Conservation (phyloP, 306 rosid genomes). For the Inga leiocalycina region DNA sequence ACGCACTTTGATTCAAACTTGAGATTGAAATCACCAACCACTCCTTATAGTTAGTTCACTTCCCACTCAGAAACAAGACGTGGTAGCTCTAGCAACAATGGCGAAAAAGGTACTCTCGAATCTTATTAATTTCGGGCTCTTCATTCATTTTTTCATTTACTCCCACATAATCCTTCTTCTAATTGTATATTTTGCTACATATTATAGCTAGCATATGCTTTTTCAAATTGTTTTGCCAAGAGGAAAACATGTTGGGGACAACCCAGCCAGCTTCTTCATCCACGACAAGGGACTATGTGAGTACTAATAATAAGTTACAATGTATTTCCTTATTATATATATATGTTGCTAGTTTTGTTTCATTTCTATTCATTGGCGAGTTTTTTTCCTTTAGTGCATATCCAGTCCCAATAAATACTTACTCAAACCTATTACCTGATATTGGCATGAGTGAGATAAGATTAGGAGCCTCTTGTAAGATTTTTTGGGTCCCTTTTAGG, state of each 20-base stretch:
- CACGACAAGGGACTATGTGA: background rate
- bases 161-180: background rate
- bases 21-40: background rate
- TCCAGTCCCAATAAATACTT: background rate
- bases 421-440: too few species aligned
- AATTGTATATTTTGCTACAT: background rate
- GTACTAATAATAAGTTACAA: background rate
- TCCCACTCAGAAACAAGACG: too few species aligned
- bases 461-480: background rate
- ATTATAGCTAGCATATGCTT: background rate
- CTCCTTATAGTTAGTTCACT: background rate
- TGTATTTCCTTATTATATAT: too few species aligned
- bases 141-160: background rate
- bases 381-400: background rate
- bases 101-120: background rate
- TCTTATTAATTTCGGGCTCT: background rate
- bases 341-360: background rate
- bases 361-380: background rate
- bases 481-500: background rate
- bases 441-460: background rate
- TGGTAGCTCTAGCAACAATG: too few species aligned
- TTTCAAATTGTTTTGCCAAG: background rate
- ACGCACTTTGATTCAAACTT: background rate
- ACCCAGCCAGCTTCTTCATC: background rate
- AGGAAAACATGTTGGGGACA: background rate